phyloP scores from a whole-genome alignment of 768 basidiomycete genomes.

The Heimioporus sp. region DNA sequence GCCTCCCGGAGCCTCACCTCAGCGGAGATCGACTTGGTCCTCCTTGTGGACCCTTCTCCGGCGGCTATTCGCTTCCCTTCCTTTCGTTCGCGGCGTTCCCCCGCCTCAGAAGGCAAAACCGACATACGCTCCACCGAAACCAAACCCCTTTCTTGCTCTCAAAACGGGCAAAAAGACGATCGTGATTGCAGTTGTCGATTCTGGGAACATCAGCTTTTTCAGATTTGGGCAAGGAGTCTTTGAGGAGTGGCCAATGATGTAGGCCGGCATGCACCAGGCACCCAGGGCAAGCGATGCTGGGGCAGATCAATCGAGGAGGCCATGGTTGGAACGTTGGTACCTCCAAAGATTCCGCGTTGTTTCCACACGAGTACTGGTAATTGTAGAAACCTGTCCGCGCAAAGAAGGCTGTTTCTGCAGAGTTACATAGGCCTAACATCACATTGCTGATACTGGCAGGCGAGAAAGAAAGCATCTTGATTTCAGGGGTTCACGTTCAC shows the following conservation, averaged over 20 bases:
- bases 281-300: too few relatives aligned
- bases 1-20: not conserved
- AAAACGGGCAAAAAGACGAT: conserved; percentile 83
- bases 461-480: too few relatives aligned
- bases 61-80: conserved; percentile 6
- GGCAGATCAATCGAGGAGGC: too few relatives aligned
- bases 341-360: too few relatives aligned
- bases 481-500: too few relatives aligned
- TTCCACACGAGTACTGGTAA: too few relatives aligned
- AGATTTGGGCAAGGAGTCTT: conserved; percentile 85
- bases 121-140: conserved; percentile 33
- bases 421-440: too few relatives aligned
- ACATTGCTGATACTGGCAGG: too few relatives aligned
- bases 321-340: too few relatives aligned
- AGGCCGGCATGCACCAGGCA: not conserved
- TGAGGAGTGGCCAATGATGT: conserved; percentile 74
- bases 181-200: conserved; percentile 85
- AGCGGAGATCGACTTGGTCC: not conserved
- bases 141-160: conserved; percentile 77
- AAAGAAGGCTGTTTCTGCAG: too few relatives aligned
- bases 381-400: too few relatives aligned
- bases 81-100: not conserved
- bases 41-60: not conserved
- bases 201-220: conserved; percentile 85
- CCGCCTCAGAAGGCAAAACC: conserved; percentile 25